Percentiles rank a stretch among this genome's conserved stretches.
phyloP scores from a whole-genome alignment of 352 stramenopile species.

The Globisporangium alternatum region DNA sequence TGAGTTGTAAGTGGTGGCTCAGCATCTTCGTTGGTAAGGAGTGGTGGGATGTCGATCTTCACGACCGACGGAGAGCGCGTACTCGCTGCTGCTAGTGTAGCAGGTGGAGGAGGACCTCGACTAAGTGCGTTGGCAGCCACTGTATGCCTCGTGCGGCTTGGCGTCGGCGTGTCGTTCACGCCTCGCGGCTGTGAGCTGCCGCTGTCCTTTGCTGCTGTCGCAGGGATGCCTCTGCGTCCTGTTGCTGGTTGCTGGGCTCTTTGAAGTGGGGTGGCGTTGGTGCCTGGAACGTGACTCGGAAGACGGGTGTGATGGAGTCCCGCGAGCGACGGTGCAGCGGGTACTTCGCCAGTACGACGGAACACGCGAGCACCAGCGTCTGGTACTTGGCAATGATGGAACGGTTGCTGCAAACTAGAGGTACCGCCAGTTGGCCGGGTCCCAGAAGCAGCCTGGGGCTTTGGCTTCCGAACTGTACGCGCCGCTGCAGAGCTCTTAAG shows the following conservation, averaged over 20 bases:
- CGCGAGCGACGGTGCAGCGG: not conserved
- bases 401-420: not conserved
- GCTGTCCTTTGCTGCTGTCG: not conserved
- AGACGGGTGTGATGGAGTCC: not conserved
- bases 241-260: not conserved
- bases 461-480: conserved; percentile 4
- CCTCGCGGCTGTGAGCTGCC: not conserved
- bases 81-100: not conserved
- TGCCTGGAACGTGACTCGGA: not conserved
- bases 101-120: not conserved
- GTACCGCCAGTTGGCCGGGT: not conserved
- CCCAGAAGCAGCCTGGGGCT: not conserved
- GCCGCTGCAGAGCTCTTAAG: not conserved
- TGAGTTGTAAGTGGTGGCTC: not conserved
- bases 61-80: conserved; percentile 2
- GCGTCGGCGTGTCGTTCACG: not conserved
- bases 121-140: too few species aligned
- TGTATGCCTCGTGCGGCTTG: not conserved
- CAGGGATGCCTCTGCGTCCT: not conserved
- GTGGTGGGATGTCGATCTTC: conserved; percentile 17
- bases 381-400: not conserved
- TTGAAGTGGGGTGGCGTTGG: not conserved
- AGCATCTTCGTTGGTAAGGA: not conserved
- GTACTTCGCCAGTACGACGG: not conserved
- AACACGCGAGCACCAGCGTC: not conserved